Percentiles rank a stretch among this genome's conserved stretches.
phyloP scores from a whole-genome alignment of 768 basidiomycete species.

The Lactarius akahatsu region DNA sequence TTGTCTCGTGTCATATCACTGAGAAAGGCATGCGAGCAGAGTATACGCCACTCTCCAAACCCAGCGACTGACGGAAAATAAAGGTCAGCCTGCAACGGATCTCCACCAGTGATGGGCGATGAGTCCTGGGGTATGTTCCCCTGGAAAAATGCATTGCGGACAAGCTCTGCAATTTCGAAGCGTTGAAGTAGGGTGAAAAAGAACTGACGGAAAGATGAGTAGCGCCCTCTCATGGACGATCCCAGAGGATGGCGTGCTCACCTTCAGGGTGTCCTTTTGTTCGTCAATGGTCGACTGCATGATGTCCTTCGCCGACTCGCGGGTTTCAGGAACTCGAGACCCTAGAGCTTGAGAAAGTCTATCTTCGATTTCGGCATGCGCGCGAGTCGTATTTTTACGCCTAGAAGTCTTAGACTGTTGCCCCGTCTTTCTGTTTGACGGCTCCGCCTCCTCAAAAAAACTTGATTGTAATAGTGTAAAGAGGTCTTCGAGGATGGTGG shows the following conservation, averaged over 20 bases:
- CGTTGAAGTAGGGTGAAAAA: not conserved
- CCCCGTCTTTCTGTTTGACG: not conserved
- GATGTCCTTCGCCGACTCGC: slow-evolving; percentile 4
- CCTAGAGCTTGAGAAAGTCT: slow-evolving; percentile 8
- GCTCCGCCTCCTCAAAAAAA: slow-evolving; percentile 5
- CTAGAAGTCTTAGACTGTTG: not conserved
- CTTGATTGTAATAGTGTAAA: slow-evolving; percentile 1
- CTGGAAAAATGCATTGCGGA: slow-evolving; percentile 13
- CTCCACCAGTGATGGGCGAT: not conserved
- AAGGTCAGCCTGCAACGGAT: slow-evolving; percentile 16
- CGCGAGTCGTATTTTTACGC: not conserved
- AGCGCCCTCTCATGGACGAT: not conserved
- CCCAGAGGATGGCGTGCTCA: not conserved
- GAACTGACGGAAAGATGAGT: not conserved
- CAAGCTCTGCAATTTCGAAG: not conserved
- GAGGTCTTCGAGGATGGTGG: slow-evolving; percentile 8
- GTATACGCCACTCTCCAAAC: slow-evolving; percentile 19
- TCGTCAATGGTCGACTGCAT: not conserved
- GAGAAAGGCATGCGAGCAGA: slow-evolving; percentile 2
- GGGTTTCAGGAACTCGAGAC: not conserved
- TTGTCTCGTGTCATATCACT: slow-evolving; percentile 5
- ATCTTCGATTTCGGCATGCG: not conserved
- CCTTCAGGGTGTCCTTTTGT: slow-evolving; percentile 10
- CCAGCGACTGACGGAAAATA: slow-evolving; percentile 11
- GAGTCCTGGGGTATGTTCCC: slow-evolving; percentile 11